Evolutionary conservation across 805 yeast genomes (phyloP).

Genomic region (Kuraishia hungarica): DNA sequence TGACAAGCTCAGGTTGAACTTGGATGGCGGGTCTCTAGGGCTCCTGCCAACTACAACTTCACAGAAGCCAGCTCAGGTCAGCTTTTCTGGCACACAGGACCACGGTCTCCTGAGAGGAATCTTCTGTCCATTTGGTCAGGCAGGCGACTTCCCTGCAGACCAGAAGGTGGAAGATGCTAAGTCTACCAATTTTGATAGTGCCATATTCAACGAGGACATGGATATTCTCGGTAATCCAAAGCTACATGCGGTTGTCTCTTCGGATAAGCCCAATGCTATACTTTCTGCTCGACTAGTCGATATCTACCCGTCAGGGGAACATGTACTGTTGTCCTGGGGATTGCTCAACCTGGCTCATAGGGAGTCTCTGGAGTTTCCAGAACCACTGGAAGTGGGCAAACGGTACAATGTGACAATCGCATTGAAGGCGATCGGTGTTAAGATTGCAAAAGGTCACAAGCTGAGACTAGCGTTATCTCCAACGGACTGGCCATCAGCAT

Average conservation of each 20-base stretch:
- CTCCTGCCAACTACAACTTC: conserved; percentile 12
- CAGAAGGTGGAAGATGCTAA: conserved; percentile 33
- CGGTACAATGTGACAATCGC: conserved; percentile 24
- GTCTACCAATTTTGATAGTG: conserved; percentile 28
- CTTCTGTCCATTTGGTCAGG: conserved; percentile 37
- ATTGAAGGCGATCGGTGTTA: conserved; percentile 31
- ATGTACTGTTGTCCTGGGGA: conserved; percentile 36
- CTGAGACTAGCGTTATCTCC: conserved; percentile 32
- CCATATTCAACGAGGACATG: conserved; percentile 12
- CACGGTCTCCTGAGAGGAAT: conserved; percentile 37
- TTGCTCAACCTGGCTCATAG: conserved; percentile 32
- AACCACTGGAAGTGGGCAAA: conserved; percentile 19
- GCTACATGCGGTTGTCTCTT: conserved; percentile 21
- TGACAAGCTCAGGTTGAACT: conserved; percentile 9
- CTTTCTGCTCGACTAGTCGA: conserved; percentile 31
- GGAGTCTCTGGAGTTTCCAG: conserved; percentile 32
- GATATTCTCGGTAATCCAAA: conserved; percentile 30
- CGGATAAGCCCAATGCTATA: conserved; percentile 29
- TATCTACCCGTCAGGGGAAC: conserved; percentile 26
- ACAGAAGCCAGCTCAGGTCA: conserved; percentile 22
- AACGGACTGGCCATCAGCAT: conserved; percentile 38
- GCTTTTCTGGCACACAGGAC: conserved; percentile 24
- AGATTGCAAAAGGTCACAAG: conserved; percentile 26
- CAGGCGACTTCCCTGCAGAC: conserved; percentile 37
- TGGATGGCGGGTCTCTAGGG: conserved; percentile 3